A percentile compares a stretch with the other conserved stretches of the same genome.
These are phyloP conservation scores for Gaeumannomyces sp. DNA, from an alignment of 2,329 filamentous ascomycete species.

Conservation along the genomic window DNA sequence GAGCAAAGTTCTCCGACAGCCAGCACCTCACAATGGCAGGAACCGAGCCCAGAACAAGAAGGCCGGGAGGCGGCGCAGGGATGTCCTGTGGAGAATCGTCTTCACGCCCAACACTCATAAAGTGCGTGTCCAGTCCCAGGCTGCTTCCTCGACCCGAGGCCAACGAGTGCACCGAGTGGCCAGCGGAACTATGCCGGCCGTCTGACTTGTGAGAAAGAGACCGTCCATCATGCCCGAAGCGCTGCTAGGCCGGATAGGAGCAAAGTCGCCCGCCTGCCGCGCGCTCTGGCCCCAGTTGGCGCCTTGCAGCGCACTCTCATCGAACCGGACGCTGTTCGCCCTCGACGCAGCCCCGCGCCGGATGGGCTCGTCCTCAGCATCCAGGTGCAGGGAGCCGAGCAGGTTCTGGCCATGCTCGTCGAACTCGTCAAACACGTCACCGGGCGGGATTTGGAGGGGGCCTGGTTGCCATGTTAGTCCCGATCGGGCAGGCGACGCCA, in stretches of 20 bases:
- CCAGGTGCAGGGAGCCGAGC: constrained; percentile 74
- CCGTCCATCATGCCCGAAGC: constrained; percentile 84
- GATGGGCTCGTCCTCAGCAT: constrained; percentile 79
- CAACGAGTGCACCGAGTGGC: constrained; percentile 62
- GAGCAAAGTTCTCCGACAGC: constrained; percentile 85
- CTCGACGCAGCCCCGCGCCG: constrained; percentile 81
- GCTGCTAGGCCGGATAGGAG: constrained; percentile 69
- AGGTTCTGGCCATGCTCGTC: constrained; percentile 80
- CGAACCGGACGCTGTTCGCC: constrained; percentile 95
- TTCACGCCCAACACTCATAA: constrained; percentile 52
- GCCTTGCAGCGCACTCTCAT: constrained; percentile 88
- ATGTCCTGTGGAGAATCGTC: constrained; percentile 66
- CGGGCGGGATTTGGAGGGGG: constrained; percentile 70
- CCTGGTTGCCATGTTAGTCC: constrained; percentile 43
- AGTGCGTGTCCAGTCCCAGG: constrained; percentile 72
- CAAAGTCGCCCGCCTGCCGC: constrained; percentile 77
- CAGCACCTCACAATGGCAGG: constrained; percentile 95
- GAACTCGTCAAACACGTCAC: constrained; percentile 82
- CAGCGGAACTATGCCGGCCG: constrained; percentile 88
- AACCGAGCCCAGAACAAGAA: constrained; percentile 81
- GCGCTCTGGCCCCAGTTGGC: constrained; percentile 76
- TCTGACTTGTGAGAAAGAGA: constrained; percentile 94
- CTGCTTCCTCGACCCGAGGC: constrained; percentile 80
- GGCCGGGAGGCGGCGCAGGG: constrained; percentile 70
- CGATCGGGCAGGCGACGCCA: background rate